Evolutionary conservation across 106 monocot species (phyloP).

Genomic region (Acanthochlamys bracteata): DNA sequence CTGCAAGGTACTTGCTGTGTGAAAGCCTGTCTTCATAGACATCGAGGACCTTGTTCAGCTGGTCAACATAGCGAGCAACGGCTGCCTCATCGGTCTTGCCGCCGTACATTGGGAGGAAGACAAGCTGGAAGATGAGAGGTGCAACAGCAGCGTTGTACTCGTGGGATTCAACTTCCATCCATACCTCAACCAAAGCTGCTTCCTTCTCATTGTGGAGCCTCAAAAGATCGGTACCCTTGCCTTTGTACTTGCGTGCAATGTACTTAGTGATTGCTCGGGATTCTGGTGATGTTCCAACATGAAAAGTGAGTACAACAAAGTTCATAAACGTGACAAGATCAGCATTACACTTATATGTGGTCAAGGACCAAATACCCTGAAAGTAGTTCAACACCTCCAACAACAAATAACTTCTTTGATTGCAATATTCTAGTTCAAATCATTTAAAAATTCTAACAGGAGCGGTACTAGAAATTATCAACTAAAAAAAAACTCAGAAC

Average conservation of each 20-base stretch:
- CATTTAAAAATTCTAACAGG: background rate
- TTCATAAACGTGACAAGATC: background rate
- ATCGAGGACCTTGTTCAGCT: conserved; percentile 48
- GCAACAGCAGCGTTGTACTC: conserved; percentile 9
- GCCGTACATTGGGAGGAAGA: conserved; percentile 27
- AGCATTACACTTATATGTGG: background rate
- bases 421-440: background rate
- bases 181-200: conserved; percentile 23
- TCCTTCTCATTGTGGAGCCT: conserved; percentile 5
- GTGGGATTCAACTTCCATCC: conserved; percentile 22
- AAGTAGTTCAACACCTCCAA: background rate
- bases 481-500: no score
- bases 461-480: background rate
- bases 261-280: conserved; percentile 8
- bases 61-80: conserved; percentile 19
- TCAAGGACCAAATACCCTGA: background rate
- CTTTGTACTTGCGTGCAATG: conserved; percentile 8
- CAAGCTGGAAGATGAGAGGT: conserved; percentile 17
- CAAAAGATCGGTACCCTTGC: background rate
- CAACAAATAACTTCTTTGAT: no score
- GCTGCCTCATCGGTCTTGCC: conserved; percentile 19
- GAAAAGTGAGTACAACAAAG: background rate
- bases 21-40: conserved; percentile 42
- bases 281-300: background rate
- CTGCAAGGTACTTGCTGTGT: conserved; percentile 32